phyloP scores from a whole-genome alignment of 495 filamentous ascomycete species.

The Neurospora sp. region DNA sequence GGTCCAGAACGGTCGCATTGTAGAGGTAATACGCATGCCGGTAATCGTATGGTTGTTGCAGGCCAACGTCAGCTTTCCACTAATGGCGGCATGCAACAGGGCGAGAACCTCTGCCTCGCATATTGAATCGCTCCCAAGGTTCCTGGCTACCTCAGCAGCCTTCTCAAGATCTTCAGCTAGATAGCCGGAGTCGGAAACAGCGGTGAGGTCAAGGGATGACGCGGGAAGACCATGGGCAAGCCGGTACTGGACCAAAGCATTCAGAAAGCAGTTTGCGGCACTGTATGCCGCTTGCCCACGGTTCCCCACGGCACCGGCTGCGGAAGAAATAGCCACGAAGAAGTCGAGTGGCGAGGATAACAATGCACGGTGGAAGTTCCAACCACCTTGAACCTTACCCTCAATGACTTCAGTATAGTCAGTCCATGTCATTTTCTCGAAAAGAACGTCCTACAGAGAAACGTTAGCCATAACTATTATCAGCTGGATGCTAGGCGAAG shows the following conservation, averaged over 20 bases:
- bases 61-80: slow-evolving; percentile 22
- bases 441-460: slow-evolving; percentile 36
- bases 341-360: slow-evolving; percentile 47
- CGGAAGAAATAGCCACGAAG: slow-evolving; percentile 55
- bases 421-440: slow-evolving; percentile 45
- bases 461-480: not conserved
- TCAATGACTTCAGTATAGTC: slow-evolving; percentile 39
- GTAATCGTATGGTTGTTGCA: slow-evolving; percentile 44
- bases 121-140: slow-evolving; percentile 41
- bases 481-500: not conserved
- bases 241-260: slow-evolving; percentile 41
- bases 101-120: slow-evolving; percentile 43
- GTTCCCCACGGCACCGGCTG: slow-evolving; percentile 50
- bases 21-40: slow-evolving; percentile 38
- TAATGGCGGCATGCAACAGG: slow-evolving; percentile 38
- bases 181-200: slow-evolving; percentile 48
- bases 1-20: slow-evolving; percentile 40
- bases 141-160: slow-evolving; percentile 36
- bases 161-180: slow-evolving; percentile 38
- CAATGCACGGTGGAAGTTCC: slow-evolving; percentile 49
- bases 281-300: slow-evolving; percentile 54
- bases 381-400: slow-evolving; percentile 46
- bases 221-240: slow-evolving; percentile 35
- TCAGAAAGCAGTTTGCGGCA: slow-evolving; percentile 54
- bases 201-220: slow-evolving; percentile 45